Evolutionary conservation across 2,329 filamentous ascomycete species (phyloP).

Genomic region (Aspergillus sp.): DNA sequence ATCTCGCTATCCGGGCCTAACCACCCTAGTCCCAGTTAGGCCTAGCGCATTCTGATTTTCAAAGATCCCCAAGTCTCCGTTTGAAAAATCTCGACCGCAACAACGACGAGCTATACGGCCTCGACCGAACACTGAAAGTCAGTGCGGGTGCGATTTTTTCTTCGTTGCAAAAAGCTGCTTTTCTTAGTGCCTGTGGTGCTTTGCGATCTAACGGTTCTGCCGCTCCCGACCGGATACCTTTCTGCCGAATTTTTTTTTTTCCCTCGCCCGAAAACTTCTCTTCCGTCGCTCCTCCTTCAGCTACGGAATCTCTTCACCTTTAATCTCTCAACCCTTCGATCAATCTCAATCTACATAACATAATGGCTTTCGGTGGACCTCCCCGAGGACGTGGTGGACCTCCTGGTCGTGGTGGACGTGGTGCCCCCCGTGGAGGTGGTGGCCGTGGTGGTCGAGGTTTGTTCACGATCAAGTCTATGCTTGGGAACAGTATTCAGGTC

Average conservation of each 20-base stretch:
- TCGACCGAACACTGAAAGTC: constrained; percentile 31
- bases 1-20: constrained; percentile 19
- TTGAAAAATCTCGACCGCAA: constrained; percentile 40
- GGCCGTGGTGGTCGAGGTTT: constrained; percentile 32
- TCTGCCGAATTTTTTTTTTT: constrained; percentile 10
- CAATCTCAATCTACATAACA: constrained; percentile 18
- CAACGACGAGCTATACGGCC: constrained; percentile 38
- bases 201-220: constrained; percentile 11
- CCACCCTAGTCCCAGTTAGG: constrained; percentile 21
- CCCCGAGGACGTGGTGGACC: constrained; percentile 24
- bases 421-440: constrained; percentile 42
- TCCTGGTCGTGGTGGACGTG: constrained; percentile 45
- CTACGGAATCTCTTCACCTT: background rate
- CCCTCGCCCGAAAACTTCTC: background rate
- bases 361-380: constrained; percentile 35
- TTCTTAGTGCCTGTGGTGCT: constrained; percentile 14
- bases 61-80: constrained; percentile 39
- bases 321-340: constrained; percentile 4
- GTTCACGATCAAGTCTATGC: constrained; percentile 17
- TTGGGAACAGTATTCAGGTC: constrained; percentile 2
- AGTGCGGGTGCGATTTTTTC: constrained; percentile 24
- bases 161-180: constrained; percentile 21
- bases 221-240: constrained; percentile 9
- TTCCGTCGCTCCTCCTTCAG: constrained; percentile 1
- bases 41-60: constrained; percentile 41